phyloP scores from a whole-genome alignment of 306 rosid species.

The Acmispon strigosus region DNA sequence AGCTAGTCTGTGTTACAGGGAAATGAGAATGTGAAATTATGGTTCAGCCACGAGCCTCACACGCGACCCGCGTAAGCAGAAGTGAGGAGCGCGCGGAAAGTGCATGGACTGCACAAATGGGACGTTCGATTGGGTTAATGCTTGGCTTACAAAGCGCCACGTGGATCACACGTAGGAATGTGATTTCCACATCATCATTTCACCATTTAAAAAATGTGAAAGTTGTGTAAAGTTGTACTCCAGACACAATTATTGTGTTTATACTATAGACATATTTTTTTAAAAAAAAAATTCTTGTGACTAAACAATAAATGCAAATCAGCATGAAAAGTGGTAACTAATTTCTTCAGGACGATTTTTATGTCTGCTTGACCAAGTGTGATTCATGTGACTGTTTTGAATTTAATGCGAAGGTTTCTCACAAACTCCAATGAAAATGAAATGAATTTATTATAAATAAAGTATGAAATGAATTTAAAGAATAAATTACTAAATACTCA shows the following conservation, averaged over 20 bases:
- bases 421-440: too few relatives aligned
- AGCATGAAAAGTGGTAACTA: neutral
- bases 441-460: too few relatives aligned
- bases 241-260: neutral
- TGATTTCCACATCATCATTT: conserved; percentile 8
- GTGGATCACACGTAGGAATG: conserved; percentile 4
- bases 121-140: conserved; percentile 10
- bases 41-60: conserved; percentile 31
- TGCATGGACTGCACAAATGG: conserved; percentile 26
- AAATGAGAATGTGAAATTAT: conserved; percentile 25
- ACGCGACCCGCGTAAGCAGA: neutral
- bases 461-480: too few relatives aligned
- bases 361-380: too few relatives aligned
- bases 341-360: too few relatives aligned
- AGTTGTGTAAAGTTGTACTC: too few relatives aligned
- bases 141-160: neutral
- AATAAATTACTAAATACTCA: too few relatives aligned
- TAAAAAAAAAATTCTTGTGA: neutral
- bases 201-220: neutral
- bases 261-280: neutral
- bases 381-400: too few relatives aligned
- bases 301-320: neutral
- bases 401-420: too few relatives aligned
- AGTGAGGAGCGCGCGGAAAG: conserved; percentile 31
- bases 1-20: neutral